Conservation (phyloP, 2,329 filamentous ascomycete genomes). For the Penicillium corylophilum region DNA sequence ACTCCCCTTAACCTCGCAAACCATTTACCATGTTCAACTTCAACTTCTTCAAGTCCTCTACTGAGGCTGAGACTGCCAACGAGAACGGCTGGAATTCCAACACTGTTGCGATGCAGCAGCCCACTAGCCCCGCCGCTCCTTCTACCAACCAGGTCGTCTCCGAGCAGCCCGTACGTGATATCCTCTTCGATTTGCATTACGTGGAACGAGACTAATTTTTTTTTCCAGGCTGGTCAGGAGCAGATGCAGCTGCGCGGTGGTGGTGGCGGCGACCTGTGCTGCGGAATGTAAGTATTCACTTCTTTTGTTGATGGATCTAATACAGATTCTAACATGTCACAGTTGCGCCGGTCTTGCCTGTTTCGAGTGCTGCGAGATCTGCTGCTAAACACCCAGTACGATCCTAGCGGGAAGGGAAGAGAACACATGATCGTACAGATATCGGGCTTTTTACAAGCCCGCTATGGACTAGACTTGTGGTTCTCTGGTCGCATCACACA, state of each 20-base stretch:
- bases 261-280: slow-evolving; percentile 33
- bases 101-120: slow-evolving; percentile 35
- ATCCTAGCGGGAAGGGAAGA: neutral
- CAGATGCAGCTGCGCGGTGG: slow-evolving; percentile 35
- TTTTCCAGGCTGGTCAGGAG: slow-evolving; percentile 22
- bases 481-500: slow-evolving; percentile 6
- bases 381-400: slow-evolving; percentile 27
- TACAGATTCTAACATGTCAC: slow-evolving; percentile 3
- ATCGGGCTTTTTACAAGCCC: neutral
- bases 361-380: slow-evolving; percentile 36
- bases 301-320: neutral
- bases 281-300: slow-evolving; percentile 31
- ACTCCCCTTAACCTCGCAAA: neutral
- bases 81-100: slow-evolving; percentile 31
- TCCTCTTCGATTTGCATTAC: neutral
- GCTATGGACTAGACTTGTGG: neutral
- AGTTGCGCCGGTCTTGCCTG: slow-evolving; percentile 36
- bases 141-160: slow-evolving; percentile 26
- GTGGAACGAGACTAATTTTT: slow-evolving; percentile 3
- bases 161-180: slow-evolving; percentile 31
- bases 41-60: slow-evolving; percentile 34
- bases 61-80: slow-evolving; percentile 20
- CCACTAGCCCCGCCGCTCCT: slow-evolving; percentile 30
- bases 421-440: neutral
- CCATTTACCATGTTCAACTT: slow-evolving; percentile 29